A percentile compares a stretch with the other conserved stretches of the same genome.
Conservation (phyloP, 228 moss, liverwort and hornwort genomes). For the Sphagnum magellanicum region DNA sequence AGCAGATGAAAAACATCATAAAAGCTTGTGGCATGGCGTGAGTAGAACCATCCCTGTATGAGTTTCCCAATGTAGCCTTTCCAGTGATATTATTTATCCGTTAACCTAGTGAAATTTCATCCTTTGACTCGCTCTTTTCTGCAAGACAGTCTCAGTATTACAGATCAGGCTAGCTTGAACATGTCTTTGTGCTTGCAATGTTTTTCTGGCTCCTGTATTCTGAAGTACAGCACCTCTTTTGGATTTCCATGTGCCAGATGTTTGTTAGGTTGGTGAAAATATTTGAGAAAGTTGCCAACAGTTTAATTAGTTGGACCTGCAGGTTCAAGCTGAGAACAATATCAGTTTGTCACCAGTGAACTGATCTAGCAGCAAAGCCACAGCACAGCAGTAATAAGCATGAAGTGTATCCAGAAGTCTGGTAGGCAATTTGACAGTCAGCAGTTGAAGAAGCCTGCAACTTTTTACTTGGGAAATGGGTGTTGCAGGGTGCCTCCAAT, state of each 20-base stretch:
- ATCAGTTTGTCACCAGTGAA: neutral
- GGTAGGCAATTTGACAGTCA: neutral
- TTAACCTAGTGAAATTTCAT: no score
- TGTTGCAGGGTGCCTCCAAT: slow-evolving; percentile 75
- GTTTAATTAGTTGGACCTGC: no score
- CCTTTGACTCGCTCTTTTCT: no score
- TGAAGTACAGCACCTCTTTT: neutral
- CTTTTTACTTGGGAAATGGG: slow-evolving; percentile 6
- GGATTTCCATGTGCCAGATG: neutral
- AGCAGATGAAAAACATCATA: slow-evolving; percentile 60
- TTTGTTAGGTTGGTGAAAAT: neutral
- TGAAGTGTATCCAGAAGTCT: neutral
- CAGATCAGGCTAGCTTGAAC: no score
- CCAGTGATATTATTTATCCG: no score
- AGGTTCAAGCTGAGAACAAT: no score
- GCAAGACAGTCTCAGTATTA: no score
- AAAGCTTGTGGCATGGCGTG: slow-evolving; percentile 83
- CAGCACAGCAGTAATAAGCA: neutral
- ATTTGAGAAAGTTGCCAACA: no score
- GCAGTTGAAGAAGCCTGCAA: neutral
- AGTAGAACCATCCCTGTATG: slow-evolving; percentile 5
- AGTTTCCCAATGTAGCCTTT: neutral
- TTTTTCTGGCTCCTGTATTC: neutral
- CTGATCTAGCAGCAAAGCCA: neutral
- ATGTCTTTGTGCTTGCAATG: neutral